Base-by-base conservation (phyloP, 73 alveolate genomes). In the Vitrella brassicaformis region DNA sequence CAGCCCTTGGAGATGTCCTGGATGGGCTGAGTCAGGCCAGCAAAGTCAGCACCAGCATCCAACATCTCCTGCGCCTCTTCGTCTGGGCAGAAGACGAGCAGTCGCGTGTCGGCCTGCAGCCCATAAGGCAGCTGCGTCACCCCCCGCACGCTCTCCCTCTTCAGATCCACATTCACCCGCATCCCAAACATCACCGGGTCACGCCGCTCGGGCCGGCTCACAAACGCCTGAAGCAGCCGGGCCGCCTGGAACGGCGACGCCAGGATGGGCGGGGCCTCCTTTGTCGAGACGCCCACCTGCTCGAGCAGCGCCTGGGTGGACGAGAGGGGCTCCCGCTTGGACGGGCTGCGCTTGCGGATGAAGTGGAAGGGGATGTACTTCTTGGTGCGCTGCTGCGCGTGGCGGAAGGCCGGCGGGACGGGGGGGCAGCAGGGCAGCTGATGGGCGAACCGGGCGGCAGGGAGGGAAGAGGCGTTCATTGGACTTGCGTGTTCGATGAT, bases 1-100 rank as follows among this genome's bases (percentile, higher is more conserved):
- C 84, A 78, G 31, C 82, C 82, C 22, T 39, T 68, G 75, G 32
- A 0, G 8, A 9, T 18, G 27, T 1, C 8, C 27, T 4, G 68
- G 27, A 47, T 22, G 28, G 0, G 29, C 19, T 1, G 10, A 0
- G 0, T 10, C 30, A 26, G 29, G 28, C 82, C 82, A 68, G 84
- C 84, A 19, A 78, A 67, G 68, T 78, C 84, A 8, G 84, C 84
- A 25, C 84, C 84, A 1, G 84, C 84, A 32, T 47, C 78, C 67
- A 78, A 67, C 84, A 78, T 78, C 56, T 78, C 84, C 77, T 78
- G 30, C 28, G 69, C 69, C 69, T 10, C 28, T 18, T 56, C 56
- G 14, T 39, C 56, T 4, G 56, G 56, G 56, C 56, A 39, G 56
- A 39, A 39, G 56, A 14, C 56, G 22, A 39, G 56, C 56, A 39